Percentiles rank a stretch among this genome's conserved stretches.
Evolutionary conservation across 75 land plant species (phyloP).

Genomic region (Cupressus sempervirens): DNA sequence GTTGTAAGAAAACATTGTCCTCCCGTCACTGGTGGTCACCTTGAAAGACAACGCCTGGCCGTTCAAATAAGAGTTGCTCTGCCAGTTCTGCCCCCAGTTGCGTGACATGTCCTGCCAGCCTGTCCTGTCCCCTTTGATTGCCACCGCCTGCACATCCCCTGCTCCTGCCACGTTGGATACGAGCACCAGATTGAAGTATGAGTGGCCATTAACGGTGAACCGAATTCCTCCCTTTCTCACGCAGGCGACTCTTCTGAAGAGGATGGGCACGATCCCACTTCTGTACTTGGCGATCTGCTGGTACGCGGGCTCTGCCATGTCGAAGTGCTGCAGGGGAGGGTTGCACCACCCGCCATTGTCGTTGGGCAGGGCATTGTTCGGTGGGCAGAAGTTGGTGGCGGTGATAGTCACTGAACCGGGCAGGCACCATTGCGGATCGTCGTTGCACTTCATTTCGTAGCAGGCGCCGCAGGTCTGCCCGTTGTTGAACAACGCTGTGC

Average conservation of each 20-base stretch:
- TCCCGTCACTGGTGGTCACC: not conserved
- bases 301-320: not conserved
- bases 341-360: not conserved
- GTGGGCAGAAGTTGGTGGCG: not conserved
- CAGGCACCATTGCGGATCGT: not conserved
- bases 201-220: not conserved
- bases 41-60: not conserved
- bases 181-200: not conserved
- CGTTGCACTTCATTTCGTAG: not conserved
- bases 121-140: slow-evolving; percentile 1
- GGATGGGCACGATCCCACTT: not conserved
- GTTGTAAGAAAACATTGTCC: not conserved
- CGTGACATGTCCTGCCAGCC: not conserved
- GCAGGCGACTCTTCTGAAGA: not conserved
- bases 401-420: not conserved
- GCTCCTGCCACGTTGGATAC: slow-evolving; percentile 19
- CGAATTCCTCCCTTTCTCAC: not conserved
- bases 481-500: not conserved
- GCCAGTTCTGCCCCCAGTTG: not conserved
- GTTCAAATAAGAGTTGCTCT: not conserved
- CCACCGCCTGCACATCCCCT: slow-evolving; percentile 18
- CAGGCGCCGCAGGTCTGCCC: not conserved
- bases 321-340: not conserved
- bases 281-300: not conserved
- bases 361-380: not conserved